Percentiles rank a stretch among this genome's conserved stretches.
Evolutionary conservation across 305 asterid genomes (phyloP).

Genomic region (Stenogyne calaminthoides): DNA sequence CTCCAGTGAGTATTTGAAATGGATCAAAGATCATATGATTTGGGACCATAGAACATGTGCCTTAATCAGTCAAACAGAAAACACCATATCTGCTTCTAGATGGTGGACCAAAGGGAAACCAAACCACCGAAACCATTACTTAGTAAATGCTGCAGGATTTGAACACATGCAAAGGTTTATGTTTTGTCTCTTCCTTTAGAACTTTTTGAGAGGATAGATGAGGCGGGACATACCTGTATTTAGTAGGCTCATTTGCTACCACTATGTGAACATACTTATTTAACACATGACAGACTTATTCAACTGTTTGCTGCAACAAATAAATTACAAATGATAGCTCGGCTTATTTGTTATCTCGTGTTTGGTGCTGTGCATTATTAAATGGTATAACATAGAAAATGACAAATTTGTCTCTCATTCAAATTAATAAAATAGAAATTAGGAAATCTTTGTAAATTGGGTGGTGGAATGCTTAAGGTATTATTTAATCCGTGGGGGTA

Average conservation of each 20-base stretch:
- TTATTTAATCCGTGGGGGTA: no score
- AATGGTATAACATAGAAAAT: no score
- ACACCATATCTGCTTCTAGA: conserved; percentile 26
- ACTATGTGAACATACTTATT: no score
- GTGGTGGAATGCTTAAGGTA: no score
- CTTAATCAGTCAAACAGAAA: not conserved
- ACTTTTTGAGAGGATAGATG: not conserved
- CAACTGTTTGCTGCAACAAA: no score
- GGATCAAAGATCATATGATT: conserved; percentile 12
- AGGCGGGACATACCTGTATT: not conserved
- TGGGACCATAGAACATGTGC: conserved; percentile 37
- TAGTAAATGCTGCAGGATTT: conserved; percentile 17
- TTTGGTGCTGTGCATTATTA: no score
- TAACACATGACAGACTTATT: no score
- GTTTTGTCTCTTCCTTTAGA: not conserved
- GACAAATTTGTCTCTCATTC: no score
- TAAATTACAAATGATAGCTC: no score
- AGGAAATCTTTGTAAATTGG: no score
- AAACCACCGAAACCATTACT: conserved; percentile 2
- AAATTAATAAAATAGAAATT: no score
- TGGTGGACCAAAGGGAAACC: conserved; percentile 24
- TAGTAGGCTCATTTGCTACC: not conserved
- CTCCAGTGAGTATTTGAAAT: conserved; percentile 13
- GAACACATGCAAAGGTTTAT: conserved; percentile 23
- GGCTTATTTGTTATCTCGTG: no score